These are phyloP conservation scores for Boletellus sp. DNA, from an alignment of 1,284 basidiomycete genomes.

Conservation along the genomic window DNA sequence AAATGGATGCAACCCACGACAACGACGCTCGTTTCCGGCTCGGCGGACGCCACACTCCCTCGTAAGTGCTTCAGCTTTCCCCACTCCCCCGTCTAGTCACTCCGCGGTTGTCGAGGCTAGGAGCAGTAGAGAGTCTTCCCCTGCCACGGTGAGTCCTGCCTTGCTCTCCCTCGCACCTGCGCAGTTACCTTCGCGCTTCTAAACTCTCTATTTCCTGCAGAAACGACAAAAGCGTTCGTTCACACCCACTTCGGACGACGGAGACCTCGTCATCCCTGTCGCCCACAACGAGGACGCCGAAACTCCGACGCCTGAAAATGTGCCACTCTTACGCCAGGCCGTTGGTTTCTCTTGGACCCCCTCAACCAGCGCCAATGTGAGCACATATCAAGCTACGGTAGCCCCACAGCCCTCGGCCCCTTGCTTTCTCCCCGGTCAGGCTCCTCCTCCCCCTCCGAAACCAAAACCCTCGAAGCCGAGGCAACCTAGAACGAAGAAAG, in stretches of 20 bases:
- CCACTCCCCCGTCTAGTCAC: slow-evolving; percentile 6
- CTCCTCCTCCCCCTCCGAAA: slow-evolving; percentile 31
- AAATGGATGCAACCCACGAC: slow-evolving; percentile 21
- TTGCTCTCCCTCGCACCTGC: neutral
- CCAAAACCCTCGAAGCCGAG: slow-evolving; percentile 26
- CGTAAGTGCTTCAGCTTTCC: slow-evolving; percentile 18
- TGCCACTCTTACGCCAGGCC: slow-evolving; percentile 52
- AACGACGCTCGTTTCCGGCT: slow-evolving; percentile 15
- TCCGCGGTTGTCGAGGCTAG: slow-evolving; percentile 30
- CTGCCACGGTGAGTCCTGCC: slow-evolving; percentile 36
- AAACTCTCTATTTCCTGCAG: slow-evolving; percentile 17
- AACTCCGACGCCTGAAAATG: slow-evolving; percentile 43
- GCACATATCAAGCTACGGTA: slow-evolving; percentile 45
- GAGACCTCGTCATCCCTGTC: slow-evolving; percentile 36
- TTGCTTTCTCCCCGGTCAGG: slow-evolving; percentile 52
- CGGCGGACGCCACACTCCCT: slow-evolving; percentile 18
- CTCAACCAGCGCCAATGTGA: slow-evolving; percentile 27
- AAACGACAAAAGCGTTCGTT: slow-evolving; percentile 43
- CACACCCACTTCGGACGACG: slow-evolving; percentile 52
- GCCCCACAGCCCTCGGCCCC: slow-evolving; percentile 24
- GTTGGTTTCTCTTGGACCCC: slow-evolving; percentile 46
- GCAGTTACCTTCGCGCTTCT: neutral
- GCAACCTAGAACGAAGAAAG: slow-evolving; percentile 26
- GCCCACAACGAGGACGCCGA: slow-evolving; percentile 43
- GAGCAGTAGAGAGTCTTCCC: slow-evolving; percentile 56